phyloP scores from a whole-genome alignment of 495 filamentous ascomycete genomes.

The Glarea lozoyensis region DNA sequence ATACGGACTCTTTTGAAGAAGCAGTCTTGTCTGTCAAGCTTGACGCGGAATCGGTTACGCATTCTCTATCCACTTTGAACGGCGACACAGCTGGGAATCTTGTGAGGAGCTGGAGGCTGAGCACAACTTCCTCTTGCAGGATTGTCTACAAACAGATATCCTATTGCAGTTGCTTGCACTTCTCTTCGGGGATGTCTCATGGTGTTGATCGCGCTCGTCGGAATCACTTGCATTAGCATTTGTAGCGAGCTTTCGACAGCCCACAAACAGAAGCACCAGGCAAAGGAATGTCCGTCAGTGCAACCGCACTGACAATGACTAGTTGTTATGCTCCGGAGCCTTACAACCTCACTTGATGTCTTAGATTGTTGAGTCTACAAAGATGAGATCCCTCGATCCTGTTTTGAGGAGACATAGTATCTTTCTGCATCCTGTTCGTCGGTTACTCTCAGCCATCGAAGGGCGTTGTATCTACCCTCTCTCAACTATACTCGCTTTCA shows the following conservation, averaged over 20 bases:
- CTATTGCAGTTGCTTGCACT: constrained; percentile 16
- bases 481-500: constrained; percentile 24
- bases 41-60: constrained; percentile 11
- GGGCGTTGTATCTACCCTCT: constrained; percentile 33
- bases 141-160: constrained; percentile 22
- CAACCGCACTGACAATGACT: constrained; percentile 12
- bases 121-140: constrained; percentile 14
- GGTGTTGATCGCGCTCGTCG: constrained; percentile 30
- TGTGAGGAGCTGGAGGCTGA: constrained; percentile 16
- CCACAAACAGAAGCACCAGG: constrained; percentile 20
- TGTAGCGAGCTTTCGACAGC: constrained; percentile 21
- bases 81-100: constrained; percentile 9
- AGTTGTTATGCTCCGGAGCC: constrained; percentile 21
- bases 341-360: constrained; percentile 4
- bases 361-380: constrained; percentile 8
- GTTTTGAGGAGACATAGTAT: constrained; percentile 31
- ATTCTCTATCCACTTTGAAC: constrained; percentile 20
- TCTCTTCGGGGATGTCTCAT: constrained; percentile 16
- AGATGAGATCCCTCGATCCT: constrained; percentile 16
- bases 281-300: constrained; percentile 13
- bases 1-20: constrained; percentile 22
- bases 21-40: constrained; percentile 21
- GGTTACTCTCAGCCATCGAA: constrained; percentile 20
- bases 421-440: constrained; percentile 31
- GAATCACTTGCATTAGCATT: constrained; percentile 30